These are phyloP conservation scores for Vitis rotundifolia DNA, from an alignment of 164 flowering plant species.

Conservation along the genomic window DNA sequence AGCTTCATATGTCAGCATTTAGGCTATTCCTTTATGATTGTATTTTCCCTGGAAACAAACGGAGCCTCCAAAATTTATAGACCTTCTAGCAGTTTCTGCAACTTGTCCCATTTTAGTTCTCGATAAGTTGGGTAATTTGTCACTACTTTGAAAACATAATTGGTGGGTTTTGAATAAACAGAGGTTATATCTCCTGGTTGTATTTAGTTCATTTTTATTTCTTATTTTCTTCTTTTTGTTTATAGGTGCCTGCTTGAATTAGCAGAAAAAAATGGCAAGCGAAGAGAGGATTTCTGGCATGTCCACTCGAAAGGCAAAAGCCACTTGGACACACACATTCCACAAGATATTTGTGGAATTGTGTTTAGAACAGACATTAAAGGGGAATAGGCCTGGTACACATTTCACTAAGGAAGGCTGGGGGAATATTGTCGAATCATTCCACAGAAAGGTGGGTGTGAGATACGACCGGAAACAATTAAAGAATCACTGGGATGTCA, in stretches of 20 bases:
- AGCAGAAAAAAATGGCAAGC: background rate
- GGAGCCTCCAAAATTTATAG: too few species aligned
- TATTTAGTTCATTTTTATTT: too few species aligned
- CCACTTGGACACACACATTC: slow-evolving; percentile 19
- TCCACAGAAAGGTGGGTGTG: slow-evolving; percentile 16
- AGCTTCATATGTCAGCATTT: too few species aligned
- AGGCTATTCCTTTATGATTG: too few species aligned
- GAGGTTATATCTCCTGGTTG: too few species aligned
- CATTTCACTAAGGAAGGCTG: slow-evolving; percentile 35
- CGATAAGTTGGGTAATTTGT: too few species aligned
- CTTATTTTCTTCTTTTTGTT: too few species aligned
- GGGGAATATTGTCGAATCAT: slow-evolving; percentile 26
- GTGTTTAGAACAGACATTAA: slow-evolving; percentile 24
- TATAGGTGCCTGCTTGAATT: background rate
- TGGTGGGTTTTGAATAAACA: too few species aligned
- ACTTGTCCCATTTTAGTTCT: too few species aligned
- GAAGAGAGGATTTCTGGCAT: slow-evolving; percentile 1
- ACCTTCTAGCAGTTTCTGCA: too few species aligned
- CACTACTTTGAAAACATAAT: too few species aligned
- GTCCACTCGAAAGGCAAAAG: slow-evolving; percentile 11
- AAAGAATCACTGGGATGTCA: slow-evolving; percentile 38
- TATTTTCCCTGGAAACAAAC: too few species aligned
- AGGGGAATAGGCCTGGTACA: slow-evolving; percentile 32
- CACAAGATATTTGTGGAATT: slow-evolving; percentile 28
- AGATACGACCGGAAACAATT: slow-evolving; percentile 27